phyloP scores from a whole-genome alignment of 306 rosid genomes.

The Fagus sylvatica region DNA sequence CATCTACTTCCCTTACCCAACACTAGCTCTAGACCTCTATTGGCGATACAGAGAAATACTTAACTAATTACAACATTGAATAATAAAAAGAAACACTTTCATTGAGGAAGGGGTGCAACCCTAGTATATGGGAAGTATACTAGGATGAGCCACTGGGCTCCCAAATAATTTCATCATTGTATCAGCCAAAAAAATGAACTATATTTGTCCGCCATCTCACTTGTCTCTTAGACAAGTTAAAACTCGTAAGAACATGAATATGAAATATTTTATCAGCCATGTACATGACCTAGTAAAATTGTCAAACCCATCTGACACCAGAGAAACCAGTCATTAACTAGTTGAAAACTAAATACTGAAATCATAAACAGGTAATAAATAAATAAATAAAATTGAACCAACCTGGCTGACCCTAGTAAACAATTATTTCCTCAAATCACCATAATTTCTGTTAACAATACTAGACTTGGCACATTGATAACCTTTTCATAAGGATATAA shows the following conservation, averaged over 20 bases:
- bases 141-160: not conserved
- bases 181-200: not conserved
- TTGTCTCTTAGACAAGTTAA: not conserved
- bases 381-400: not conserved
- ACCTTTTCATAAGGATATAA: not conserved
- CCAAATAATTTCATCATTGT: not conserved
- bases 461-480: not conserved
- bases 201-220: not conserved
- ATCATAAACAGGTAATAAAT: slow-evolving; percentile 7
- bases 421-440: not conserved
- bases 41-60: not conserved
- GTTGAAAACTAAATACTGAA: not conserved
- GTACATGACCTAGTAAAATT: not conserved
- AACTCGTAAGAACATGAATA: not conserved
- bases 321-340: not conserved
- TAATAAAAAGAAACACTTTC: not conserved
- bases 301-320: not conserved
- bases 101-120: not conserved
- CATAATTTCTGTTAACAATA: not conserved
- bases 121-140: too few relatives aligned
- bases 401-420: not conserved
- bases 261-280: not conserved
- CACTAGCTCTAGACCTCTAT: slow-evolving; percentile 9
- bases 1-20: slow-evolving; percentile 14
- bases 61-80: not conserved